Evolutionary conservation across 345 rosid species (phyloP).

Genomic region (Gossypium arboreum): DNA sequence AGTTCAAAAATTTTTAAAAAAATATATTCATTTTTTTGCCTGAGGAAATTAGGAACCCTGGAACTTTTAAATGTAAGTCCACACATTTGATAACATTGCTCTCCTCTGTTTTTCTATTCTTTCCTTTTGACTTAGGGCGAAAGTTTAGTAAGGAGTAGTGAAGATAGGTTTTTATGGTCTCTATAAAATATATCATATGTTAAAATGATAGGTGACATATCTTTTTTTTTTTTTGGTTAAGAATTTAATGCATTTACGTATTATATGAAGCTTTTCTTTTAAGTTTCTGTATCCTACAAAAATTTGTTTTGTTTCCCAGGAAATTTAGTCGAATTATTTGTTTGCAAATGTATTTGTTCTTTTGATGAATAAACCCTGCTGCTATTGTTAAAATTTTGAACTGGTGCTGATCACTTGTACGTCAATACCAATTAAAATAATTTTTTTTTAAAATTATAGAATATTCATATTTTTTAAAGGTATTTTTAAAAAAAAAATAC

Average conservation of each 20-base stretch:
- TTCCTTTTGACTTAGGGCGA: slow-evolving; percentile 1
- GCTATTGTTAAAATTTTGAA: neutral
- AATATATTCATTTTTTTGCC: slow-evolving; percentile 31
- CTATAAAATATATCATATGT: neutral
- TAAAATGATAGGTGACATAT: neutral
- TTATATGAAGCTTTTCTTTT: neutral
- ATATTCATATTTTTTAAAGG: too few species aligned
- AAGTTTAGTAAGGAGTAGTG: neutral
- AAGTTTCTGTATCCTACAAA: neutral
- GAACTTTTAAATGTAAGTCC: slow-evolving; percentile 81
- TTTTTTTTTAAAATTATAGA: too few species aligned
- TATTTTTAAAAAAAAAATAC: too few species aligned
- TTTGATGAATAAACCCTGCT: neutral
- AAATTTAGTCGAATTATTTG: neutral
- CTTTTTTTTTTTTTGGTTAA: neutral
- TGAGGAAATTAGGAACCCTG: slow-evolving; percentile 92
- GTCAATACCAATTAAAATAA: too few species aligned
- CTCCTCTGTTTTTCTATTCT: neutral
- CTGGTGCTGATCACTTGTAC: too few species aligned
- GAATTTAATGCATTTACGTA: too few species aligned
- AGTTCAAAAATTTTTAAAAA: too few species aligned
- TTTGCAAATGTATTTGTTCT: neutral
- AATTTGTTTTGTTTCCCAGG: neutral
- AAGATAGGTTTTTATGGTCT: slow-evolving; percentile 5
- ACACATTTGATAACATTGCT: neutral